Base-by-base conservation (phyloP, 176 grass and related monocot genomes). In the Eleusine coracana region DNA sequence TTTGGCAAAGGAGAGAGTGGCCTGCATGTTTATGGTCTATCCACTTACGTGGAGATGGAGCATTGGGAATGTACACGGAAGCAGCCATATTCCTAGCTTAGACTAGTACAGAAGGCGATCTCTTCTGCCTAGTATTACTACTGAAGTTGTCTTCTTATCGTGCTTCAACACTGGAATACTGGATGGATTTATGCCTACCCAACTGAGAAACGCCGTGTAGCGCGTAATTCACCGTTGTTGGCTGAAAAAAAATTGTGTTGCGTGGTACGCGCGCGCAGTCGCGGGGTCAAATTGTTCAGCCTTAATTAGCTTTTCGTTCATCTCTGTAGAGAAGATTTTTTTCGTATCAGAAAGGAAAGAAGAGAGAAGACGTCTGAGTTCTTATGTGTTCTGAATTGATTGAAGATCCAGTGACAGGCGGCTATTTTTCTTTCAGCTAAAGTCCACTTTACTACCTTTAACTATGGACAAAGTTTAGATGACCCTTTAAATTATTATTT, bases 11-110 rank as follows among this genome's bases (percentile, higher is more conserved):
- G 58, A 54, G 29, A 1, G 10, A 20, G 6, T 71, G 56, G 67
- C 10, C 52, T 56, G 3, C 17, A 13, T 71, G 34, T 38, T 27
- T 60, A 7, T 45, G 49, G 36, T 76, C 60, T 46, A 21, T 51
- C 39, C 49, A 38, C 40, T n/a, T 36, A 65, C 39, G 34, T 27
- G 1, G 78, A 54, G 59, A 37, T 13, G 39, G 9, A 20, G 74
- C 20, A n/a, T 70, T 49, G 3, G 61, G 52, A 69, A 85, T 62
- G 66, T 50, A 39, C 44, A 8, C 31, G 37, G 73, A 59, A 77
- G 27, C 44, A 60, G 75, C 42, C 45, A 25, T 25, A 25, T 25
- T 25, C 25, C 54, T 12, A 41, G 18, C 2, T 34, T 17, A 7
- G 18, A 44, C 25, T 9, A 50, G 17, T 36, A 15, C 36, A 2